Conservation (phyloP, 345 rosid genomes). For the Salix suchowensis region DNA sequence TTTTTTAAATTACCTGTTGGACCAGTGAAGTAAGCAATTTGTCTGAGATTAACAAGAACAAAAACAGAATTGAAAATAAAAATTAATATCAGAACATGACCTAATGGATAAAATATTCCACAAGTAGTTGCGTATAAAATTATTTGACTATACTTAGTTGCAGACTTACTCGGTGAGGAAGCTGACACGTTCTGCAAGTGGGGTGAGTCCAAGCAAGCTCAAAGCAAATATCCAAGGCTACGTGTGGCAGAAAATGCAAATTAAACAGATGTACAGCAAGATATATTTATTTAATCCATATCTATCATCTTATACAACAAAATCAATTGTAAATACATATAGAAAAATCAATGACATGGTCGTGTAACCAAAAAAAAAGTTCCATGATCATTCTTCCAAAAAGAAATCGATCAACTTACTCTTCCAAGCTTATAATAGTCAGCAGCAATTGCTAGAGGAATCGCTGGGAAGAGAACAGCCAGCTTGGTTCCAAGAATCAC, state of each 20-base stretch:
- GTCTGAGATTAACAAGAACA: constrained; percentile 38
- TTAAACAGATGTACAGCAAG: not conserved
- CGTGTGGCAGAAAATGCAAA: not conserved
- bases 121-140: not conserved
- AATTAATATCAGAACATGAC: not conserved
- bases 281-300: not conserved
- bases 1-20: constrained; percentile 63
- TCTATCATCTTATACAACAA: not conserved
- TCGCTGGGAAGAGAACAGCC: constrained; percentile 49
- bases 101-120: not conserved
- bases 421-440: constrained; percentile 36
- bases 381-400: not conserved
- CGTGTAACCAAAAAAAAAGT: not conserved
- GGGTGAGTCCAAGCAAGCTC: constrained; percentile 76
- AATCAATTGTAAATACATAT: not conserved
- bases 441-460: constrained; percentile 47
- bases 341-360: not conserved
- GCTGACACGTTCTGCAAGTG: constrained; percentile 91
- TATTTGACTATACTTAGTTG: not conserved
- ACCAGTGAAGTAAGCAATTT: constrained; percentile 83
- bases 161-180: constrained; percentile 77
- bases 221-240: constrained; percentile 86
- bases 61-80: not conserved
- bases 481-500: constrained; percentile 51
- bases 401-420: constrained; percentile 22